phyloP scores from a whole-genome alignment of 2,329 filamentous ascomycete genomes.

The Cercospora sesami region DNA sequence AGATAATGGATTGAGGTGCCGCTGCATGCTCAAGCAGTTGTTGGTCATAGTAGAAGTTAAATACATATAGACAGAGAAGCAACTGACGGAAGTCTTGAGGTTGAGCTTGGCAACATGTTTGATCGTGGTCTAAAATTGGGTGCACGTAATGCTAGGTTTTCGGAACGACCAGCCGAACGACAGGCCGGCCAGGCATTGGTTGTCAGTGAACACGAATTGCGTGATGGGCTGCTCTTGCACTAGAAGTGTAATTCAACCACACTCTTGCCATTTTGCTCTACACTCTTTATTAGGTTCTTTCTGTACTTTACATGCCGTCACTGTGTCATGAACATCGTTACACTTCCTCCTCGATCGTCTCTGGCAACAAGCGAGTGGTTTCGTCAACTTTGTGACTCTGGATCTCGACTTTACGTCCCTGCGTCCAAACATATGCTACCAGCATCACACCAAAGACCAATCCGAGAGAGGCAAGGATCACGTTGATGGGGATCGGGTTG shows the following conservation, averaged over 20 bases:
- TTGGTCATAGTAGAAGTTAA: not conserved
- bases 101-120: constrained; percentile 1
- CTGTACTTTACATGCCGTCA: not conserved
- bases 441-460: constrained; percentile 64
- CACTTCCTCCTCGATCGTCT: constrained; percentile 39
- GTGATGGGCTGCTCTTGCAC: constrained; percentile 1
- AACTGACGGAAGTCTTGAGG: not conserved
- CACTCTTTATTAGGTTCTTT: not conserved
- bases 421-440: constrained; percentile 62
- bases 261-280: not conserved
- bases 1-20: not conserved
- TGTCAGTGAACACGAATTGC: constrained; percentile 1
- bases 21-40: not conserved
- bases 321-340: not conserved
- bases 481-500: constrained; percentile 75
- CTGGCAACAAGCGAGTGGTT: constrained; percentile 21
- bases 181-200: not conserved
- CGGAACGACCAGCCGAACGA: not conserved
- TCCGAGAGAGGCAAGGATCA: constrained; percentile 63
- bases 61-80: not conserved
- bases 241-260: not conserved
- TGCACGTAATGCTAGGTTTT: not conserved
- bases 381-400: constrained; percentile 19
- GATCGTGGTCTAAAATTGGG: not conserved
- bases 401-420: constrained; percentile 23